A percentile compares a stretch with the other conserved stretches of the same genome.
phyloP scores from a whole-genome alignment of 176 grass and related monocot genomes.

The Musa itinerans region DNA sequence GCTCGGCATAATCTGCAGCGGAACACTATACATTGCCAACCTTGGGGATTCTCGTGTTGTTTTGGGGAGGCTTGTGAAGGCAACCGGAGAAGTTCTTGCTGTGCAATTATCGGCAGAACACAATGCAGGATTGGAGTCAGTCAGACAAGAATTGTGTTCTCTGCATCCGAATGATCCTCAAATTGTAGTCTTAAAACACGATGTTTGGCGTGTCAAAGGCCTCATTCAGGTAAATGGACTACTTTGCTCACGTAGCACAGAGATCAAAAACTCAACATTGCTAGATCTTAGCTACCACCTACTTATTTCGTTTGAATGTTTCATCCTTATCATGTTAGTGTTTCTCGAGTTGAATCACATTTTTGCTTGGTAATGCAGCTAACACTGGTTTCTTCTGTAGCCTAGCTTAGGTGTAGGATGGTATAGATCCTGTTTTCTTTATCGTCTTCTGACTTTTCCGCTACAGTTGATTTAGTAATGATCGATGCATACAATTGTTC shows the following conservation, averaged over 20 bases:
- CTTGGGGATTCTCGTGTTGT: conserved; percentile 69
- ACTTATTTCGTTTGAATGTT: too few relatives aligned
- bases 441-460: neutral
- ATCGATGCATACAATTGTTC: too few relatives aligned
- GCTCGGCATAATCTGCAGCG: conserved; percentile 45
- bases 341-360: too few relatives aligned
- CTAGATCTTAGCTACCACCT: too few relatives aligned
- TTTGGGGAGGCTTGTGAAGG: conserved; percentile 59
- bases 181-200: conserved; percentile 71
- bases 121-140: conserved; percentile 64
- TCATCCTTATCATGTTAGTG: too few relatives aligned
- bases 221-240: conserved; percentile 64
- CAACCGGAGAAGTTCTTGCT: conserved; percentile 63
- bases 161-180: conserved; percentile 72
- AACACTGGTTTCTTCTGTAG: too few relatives aligned
- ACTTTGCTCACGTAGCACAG: too few relatives aligned
- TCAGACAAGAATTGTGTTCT: conserved; percentile 61
- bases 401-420: too few relatives aligned
- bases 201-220: conserved; percentile 89
- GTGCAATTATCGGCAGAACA: conserved; percentile 80
- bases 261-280: too few relatives aligned
- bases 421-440: neutral
- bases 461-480: too few relatives aligned
- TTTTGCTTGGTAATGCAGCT: too few relatives aligned
- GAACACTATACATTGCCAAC: conserved; percentile 71